A percentile compares a stretch with the other conserved stretches of the same genome.
phyloP scores from a whole-genome alignment of 202 grass and related monocot species.

The Tripidium arundinaceum region DNA sequence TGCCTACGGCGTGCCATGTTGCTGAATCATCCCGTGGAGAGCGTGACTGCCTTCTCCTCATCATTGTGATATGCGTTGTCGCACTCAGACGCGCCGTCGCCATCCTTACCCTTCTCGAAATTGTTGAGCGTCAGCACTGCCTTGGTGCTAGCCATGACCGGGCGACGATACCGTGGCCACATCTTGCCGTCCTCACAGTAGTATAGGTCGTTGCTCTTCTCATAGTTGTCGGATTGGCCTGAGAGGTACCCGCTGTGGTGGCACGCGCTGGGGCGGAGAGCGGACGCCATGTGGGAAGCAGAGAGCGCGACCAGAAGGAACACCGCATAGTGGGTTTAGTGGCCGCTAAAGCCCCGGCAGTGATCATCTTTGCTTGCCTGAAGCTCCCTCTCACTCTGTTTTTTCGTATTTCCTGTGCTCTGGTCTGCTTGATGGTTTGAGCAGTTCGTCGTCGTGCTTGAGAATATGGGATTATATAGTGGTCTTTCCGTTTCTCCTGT shows the following conservation, averaged over 20 bases:
- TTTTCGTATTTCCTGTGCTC: too few species aligned
- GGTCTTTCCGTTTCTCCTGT: too few species aligned
- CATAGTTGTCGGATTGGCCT: slow-evolving; percentile 35
- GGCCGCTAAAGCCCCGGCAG: neutral
- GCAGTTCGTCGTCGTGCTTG: too few species aligned
- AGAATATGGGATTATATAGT: too few species aligned
- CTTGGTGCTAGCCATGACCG: slow-evolving; percentile 17
- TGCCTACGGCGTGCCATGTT: neutral
- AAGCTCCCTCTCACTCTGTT: too few species aligned
- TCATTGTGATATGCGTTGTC: neutral
- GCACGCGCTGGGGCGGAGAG: slow-evolving; percentile 27
- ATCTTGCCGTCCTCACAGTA: slow-evolving; percentile 44
- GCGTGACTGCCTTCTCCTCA: neutral
- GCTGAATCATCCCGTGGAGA: slow-evolving; percentile 46
- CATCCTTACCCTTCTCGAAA: slow-evolving; percentile 32
- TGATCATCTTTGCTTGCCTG: slow-evolving; percentile 3
- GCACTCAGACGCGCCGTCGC: slow-evolving; percentile 48
- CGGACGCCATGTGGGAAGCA: neutral
- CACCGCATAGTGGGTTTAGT: too few species aligned
- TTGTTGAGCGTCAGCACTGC: slow-evolving; percentile 44
- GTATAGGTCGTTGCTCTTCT: slow-evolving; percentile 37
- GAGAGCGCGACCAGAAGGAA: slow-evolving; percentile 10
- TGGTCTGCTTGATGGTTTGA: too few species aligned
- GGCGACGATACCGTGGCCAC: slow-evolving; percentile 47
- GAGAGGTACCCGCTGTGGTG: slow-evolving; percentile 51